Evolutionary conservation across 163 green algal species (phyloP).

Genomic region (Prototheca cutis): DNA sequence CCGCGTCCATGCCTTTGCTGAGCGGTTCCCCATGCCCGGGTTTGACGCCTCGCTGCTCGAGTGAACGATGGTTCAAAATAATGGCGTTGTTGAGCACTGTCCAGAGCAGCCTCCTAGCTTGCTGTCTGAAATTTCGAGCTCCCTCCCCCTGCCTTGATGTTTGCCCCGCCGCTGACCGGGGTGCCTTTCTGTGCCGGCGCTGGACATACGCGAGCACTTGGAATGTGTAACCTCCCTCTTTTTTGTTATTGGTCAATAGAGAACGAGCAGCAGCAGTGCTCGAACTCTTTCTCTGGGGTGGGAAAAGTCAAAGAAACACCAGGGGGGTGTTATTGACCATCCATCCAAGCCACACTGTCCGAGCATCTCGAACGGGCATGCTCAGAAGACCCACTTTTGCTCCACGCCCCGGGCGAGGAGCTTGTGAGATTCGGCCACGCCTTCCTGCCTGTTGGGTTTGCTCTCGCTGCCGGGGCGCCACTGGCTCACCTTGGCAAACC

Average conservation of each 20-base stretch:
- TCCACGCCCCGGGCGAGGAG: constrained; percentile 18
- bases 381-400: constrained; percentile 26
- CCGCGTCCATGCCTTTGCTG: constrained; percentile 74
- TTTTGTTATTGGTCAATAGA: background rate
- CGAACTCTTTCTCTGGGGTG: background rate
- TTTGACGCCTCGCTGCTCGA: constrained; percentile 43
- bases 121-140: background rate
- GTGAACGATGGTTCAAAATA: background rate
- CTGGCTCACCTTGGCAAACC: constrained; percentile 42
- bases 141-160: too few species aligned
- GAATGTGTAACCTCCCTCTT: background rate
- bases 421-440: constrained; percentile 9
- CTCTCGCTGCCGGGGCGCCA: constrained; percentile 5
- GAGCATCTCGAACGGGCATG: background rate
- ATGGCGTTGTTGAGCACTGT: background rate
- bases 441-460: constrained; percentile 2
- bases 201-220: background rate
- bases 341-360: background rate
- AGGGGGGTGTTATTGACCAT: background rate
- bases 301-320: background rate
- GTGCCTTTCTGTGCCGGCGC: background rate
- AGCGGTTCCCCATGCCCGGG: constrained; percentile 84
- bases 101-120: background rate
- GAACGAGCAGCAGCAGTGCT: background rate
- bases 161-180: too few species aligned